Evolutionary conservation across 1,139 yeast species (phyloP), one percentile per base, ranked within the genome.

Genomic region (Lodderomyces margitis): DNA sequence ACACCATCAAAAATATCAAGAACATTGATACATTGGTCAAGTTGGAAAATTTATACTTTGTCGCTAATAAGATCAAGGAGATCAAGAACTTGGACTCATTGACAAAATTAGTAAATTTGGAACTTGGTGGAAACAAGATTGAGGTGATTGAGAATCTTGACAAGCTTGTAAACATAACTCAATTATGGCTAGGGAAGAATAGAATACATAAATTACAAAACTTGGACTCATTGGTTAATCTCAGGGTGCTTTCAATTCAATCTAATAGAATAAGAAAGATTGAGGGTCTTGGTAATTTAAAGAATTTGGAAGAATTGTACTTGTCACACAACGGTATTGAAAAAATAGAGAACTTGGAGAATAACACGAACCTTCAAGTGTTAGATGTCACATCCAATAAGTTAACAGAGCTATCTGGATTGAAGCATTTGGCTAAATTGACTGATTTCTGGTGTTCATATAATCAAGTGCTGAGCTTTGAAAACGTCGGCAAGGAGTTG

Each of bases 391-490:
- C 97, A 0, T 78, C 87, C 2, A 94, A 94, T 58, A 70, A 70
- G 46, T 71, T 94, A 28, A 56, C 73, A 4, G 72, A 74, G 40
- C 65, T 94, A 40, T 83, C 80, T 44, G 83, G 84, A 48, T 56
- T 94, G 42, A 65, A 71, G 2, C 95, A 87, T 54, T 72, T 92
- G 48, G 61, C 54, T 0, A 61, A 83, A 27, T 70, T 94, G 49
- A 89, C 96, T 8, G 99, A 94, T 61, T 70, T 94, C 41, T 94
- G 98, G 98, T 89, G 95, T 24, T 87, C 96, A 0, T 79, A 80
- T 52, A 94, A 92, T 61, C 62, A 75, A 54, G 62, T 94, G 21
- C 75, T 78, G 24, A 70, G 78, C 35, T 91, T 87, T 59, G 80
- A 80, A 36, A 84, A 88, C 44, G 66, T 94, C 36, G 81, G 80